These are phyloP conservation scores for Fusarium goolgardi DNA, from an alignment of 2,329 filamentous ascomycete species.

Conservation along the genomic window DNA sequence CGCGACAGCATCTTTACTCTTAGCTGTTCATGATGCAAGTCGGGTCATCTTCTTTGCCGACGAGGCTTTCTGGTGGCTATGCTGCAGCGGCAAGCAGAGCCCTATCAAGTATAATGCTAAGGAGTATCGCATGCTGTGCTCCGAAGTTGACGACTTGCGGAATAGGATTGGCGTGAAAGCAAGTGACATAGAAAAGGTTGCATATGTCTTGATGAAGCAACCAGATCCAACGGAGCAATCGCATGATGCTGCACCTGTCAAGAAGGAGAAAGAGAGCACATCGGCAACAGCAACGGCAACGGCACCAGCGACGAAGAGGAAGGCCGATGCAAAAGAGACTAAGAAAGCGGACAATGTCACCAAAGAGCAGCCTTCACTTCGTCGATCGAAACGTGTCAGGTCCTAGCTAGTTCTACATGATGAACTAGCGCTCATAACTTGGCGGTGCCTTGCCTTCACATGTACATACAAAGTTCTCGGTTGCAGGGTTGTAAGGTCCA, in stretches of 20 bases:
- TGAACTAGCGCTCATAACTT: constrained; percentile 2
- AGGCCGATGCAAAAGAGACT: constrained; percentile 18
- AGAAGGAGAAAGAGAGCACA: constrained; percentile 17
- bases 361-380: constrained; percentile 29
- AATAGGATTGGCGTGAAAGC: constrained; percentile 66
- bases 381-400: constrained; percentile 45
- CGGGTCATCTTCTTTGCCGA: constrained; percentile 81
- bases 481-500: background rate
- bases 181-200: constrained; percentile 75
- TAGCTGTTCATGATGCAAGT: constrained; percentile 71
- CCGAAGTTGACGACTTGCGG: constrained; percentile 56
- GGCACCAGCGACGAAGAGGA: constrained; percentile 40
- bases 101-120: constrained; percentile 75
- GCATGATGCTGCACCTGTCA: constrained; percentile 13
- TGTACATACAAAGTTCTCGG: background rate
- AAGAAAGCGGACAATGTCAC: constrained; percentile 27
- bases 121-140: constrained; percentile 72
- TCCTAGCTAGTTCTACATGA: constrained; percentile 27
- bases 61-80: constrained; percentile 80
- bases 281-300: constrained; percentile 14
- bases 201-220: constrained; percentile 72
- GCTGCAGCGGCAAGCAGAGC: constrained; percentile 61
- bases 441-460: background rate
- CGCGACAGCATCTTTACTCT: constrained; percentile 79
- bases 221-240: constrained; percentile 22